Evolutionary conservation across 1,139 yeast species (phyloP), one percentile per base, ranked within the genome.

Genomic region (Sugiyamaella novakii): DNA sequence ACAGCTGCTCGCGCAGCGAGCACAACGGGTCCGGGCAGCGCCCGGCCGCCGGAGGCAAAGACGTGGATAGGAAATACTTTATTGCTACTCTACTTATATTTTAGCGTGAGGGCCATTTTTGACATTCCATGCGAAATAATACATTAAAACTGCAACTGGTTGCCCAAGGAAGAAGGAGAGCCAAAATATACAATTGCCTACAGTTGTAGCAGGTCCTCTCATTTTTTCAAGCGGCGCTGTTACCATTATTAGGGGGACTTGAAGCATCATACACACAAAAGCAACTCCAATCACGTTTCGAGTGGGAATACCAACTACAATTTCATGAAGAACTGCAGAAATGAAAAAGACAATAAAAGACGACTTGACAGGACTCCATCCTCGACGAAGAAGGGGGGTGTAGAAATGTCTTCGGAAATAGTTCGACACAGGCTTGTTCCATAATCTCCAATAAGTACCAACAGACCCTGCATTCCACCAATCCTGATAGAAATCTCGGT

Each of bases 401-500:
- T 81, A 83, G 17, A 83, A 76, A 61, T 83, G 88, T 31, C 87
- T 74, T 22, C 79, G 70, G 56, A 83, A 75, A 60, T 80, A 83
- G 55, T 79, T 78, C 57, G 80, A 79, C 27, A 83, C 84, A 0
- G 87, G 87, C 49, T 73, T 71, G 65, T 83, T 83, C 88, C 88
- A 83, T 54, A 76, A 71, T 49, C 83, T 73, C 67, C 87, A 79
- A 67, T 78, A 83, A 50, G 82, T 80, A 8, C 81, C 80, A 67
- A 83, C 81, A 49, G 83, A 81, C 17, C 81, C 78, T 46, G 86
- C 79, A 50, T 83, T 80, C 88, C 88, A 83, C 87, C 87, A 83
- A 33, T 84, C 84, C 15, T 82, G 84, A 60, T 83, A 83, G 64
- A 83, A 83, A 51, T 80, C 83, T 33, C 88, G 74, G 60, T 83